These are phyloP conservation scores for Phytophthora ohioensis DNA, from an alignment of 352 stramenopile species.

Conservation along the genomic window DNA sequence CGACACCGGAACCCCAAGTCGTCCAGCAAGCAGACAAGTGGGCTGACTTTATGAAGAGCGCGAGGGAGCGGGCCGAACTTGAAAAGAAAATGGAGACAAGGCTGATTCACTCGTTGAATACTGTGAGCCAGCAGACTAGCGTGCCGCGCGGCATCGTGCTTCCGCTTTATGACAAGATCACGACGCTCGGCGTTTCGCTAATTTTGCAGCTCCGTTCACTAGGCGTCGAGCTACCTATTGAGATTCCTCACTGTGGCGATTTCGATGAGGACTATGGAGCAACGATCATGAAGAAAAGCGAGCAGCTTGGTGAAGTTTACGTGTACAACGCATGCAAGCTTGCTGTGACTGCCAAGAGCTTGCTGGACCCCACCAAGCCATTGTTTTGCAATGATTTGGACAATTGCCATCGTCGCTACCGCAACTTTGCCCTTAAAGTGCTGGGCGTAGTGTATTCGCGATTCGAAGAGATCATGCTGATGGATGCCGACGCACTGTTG, in stretches of 20 bases:
- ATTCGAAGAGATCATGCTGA: slow-evolving; percentile 78
- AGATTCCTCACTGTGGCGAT: slow-evolving; percentile 76
- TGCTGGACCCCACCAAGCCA: slow-evolving; percentile 34
- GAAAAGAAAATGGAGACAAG: slow-evolving; percentile 43
- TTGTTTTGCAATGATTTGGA: slow-evolving; percentile 64
- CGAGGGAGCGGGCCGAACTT: slow-evolving; percentile 28
- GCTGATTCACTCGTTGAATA: slow-evolving; percentile 42
- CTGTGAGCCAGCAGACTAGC: slow-evolving; percentile 37
- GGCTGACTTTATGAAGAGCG: slow-evolving; percentile 27
- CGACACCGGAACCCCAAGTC: slow-evolving; percentile 3
- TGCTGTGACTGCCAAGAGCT: slow-evolving; percentile 41
- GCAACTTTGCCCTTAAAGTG: slow-evolving; percentile 75
- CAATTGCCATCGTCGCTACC: slow-evolving; percentile 58
- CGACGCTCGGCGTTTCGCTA: slow-evolving; percentile 63
- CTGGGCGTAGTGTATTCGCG: slow-evolving; percentile 67
- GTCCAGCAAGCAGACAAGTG: slow-evolving; percentile 20
- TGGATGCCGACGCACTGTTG: slow-evolving; percentile 79
- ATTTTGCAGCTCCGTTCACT: slow-evolving; percentile 69
- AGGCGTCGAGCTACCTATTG: slow-evolving; percentile 64
- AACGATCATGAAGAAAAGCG: slow-evolving; percentile 41
- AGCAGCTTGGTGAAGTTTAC: slow-evolving; percentile 53
- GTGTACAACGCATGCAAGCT: slow-evolving; percentile 74
- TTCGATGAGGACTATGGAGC: slow-evolving; percentile 52
- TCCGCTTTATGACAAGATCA: slow-evolving; percentile 73
- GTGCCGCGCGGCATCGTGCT: slow-evolving; percentile 62